Conservation (phyloP, 495 filamentous ascomycete genomes). For the Penicillium canariense region DNA sequence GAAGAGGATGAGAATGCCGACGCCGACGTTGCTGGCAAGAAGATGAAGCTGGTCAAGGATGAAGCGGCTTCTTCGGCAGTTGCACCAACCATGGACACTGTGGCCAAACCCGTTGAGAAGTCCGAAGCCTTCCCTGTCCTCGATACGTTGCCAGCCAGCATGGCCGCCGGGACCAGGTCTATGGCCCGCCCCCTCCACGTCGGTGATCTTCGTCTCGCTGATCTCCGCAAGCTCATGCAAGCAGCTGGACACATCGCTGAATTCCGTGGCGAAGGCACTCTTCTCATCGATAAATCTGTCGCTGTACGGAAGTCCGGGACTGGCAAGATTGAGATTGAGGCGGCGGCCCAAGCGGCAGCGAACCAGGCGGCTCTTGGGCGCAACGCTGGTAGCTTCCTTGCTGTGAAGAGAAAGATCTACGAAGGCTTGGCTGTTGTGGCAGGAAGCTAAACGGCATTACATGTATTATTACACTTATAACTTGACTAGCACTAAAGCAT, state of each 20-base stretch:
- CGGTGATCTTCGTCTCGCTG: slow-evolving; percentile 85
- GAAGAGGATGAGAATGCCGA: slow-evolving; percentile 32
- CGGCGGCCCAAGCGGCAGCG: slow-evolving; percentile 52
- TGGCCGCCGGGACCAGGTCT: slow-evolving; percentile 72
- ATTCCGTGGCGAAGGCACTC: slow-evolving; percentile 88
- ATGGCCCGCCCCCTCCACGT: slow-evolving; percentile 89
- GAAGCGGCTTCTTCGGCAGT: slow-evolving; percentile 28
- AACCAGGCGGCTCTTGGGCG: slow-evolving; percentile 31
- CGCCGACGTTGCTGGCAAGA: slow-evolving; percentile 58
- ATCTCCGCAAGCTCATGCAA: slow-evolving; percentile 81
- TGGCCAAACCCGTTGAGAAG: slow-evolving; percentile 27
- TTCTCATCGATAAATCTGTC: slow-evolving; percentile 83
- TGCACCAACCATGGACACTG: slow-evolving; percentile 21
- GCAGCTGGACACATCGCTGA: slow-evolving; percentile 81
- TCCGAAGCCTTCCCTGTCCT: slow-evolving; percentile 57
- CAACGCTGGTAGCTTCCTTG: slow-evolving; percentile 61
- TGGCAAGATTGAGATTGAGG: slow-evolving; percentile 87
- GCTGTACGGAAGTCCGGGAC: slow-evolving; percentile 85
- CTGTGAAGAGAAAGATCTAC: slow-evolving; percentile 79
- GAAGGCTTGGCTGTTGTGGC: slow-evolving; percentile 78
- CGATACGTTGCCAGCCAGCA: slow-evolving; percentile 72
- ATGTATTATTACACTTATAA: too few relatives aligned
- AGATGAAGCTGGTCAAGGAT: slow-evolving; percentile 59
- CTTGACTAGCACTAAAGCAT: too few relatives aligned
- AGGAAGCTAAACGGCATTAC: slow-evolving; percentile 48